A percentile compares a stretch with the other conserved stretches of the same genome.
Evolutionary conservation across 176 grass and related monocot genomes (phyloP).

Genomic region (Puya raimondii): DNA sequence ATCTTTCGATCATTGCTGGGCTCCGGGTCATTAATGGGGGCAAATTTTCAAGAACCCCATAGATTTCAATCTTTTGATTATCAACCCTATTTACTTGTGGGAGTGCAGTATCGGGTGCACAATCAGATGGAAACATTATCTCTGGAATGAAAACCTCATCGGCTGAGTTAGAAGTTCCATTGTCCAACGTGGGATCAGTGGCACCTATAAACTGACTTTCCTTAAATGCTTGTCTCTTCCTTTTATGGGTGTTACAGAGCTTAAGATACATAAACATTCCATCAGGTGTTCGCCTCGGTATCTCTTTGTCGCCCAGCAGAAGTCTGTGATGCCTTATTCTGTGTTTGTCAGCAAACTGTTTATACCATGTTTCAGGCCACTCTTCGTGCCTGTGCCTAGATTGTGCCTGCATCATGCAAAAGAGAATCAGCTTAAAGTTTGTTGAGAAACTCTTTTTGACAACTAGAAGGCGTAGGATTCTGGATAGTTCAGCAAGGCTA

Average conservation of each 20-base stretch:
- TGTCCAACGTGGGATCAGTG: conserved; percentile 27
- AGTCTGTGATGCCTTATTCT: conserved; percentile 52
- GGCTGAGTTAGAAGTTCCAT: conserved; percentile 41
- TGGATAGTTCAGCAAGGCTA: neutral
- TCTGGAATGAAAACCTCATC: conserved; percentile 85
- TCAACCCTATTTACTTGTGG: conserved; percentile 33
- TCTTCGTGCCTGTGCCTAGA: conserved; percentile 49
- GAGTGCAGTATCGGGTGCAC: conserved; percentile 85
- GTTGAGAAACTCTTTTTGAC: neutral
- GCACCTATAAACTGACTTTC: conserved; percentile 27
- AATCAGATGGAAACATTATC: conserved; percentile 74
- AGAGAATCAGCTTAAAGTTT: neutral
- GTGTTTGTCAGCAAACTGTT: conserved; percentile 63
- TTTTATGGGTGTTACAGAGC: conserved; percentile 66
- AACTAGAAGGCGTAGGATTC: conserved; percentile 1
- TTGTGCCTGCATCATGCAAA: conserved; percentile 33
- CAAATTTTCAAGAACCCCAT: conserved; percentile 91
- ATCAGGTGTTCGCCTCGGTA: conserved; percentile 76
- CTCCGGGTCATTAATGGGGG: conserved; percentile 65
- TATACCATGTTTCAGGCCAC: conserved; percentile 67
- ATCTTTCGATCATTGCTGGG: conserved; percentile 95
- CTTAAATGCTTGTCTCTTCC: conserved; percentile 66
- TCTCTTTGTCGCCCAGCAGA: conserved; percentile 54
- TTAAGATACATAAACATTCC: conserved; percentile 80
- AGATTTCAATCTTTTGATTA: conserved; percentile 53